phyloP scores from a whole-genome alignment of 768 basidiomycete species.

The Gymnopilus junonius region DNA sequence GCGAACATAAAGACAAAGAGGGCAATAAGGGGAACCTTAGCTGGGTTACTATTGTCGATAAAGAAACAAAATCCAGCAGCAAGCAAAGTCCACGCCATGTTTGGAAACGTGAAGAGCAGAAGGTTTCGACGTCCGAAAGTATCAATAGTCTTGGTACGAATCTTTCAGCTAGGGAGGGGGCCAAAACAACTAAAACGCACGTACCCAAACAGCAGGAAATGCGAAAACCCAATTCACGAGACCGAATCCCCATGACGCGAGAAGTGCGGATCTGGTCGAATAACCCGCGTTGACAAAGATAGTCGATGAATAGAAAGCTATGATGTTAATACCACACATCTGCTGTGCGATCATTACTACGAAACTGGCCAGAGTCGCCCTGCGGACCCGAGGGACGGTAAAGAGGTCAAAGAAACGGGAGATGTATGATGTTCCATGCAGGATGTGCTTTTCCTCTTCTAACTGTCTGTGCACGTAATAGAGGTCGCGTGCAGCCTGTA shows the following conservation, averaged over 20 bases:
- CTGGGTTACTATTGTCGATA: slow-evolving; percentile 37
- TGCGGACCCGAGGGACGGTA: slow-evolving; percentile 63
- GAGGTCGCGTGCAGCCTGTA: slow-evolving; percentile 77
- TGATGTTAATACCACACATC: slow-evolving; percentile 78
- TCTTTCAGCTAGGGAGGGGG: slow-evolving; percentile 35
- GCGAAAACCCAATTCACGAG: slow-evolving; percentile 62
- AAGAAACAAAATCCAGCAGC: slow-evolving; percentile 76
- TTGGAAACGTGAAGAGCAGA: slow-evolving; percentile 78
- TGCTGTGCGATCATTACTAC: slow-evolving; percentile 73
- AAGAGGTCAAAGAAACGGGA: slow-evolving; percentile 65
- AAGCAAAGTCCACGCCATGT: slow-evolving; percentile 77
- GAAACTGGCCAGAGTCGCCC: slow-evolving; percentile 48
- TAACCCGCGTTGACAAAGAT: slow-evolving; percentile 67
- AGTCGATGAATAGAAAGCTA: slow-evolving; percentile 76
- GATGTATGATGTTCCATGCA: slow-evolving; percentile 49
- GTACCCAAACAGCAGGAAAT: slow-evolving; percentile 61
- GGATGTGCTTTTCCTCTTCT: slow-evolving; percentile 60
- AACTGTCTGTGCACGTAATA: slow-evolving; percentile 77
- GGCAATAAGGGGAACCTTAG: slow-evolving; percentile 47
- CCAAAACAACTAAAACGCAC: slow-evolving; percentile 34
- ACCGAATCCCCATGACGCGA: slow-evolving; percentile 68
- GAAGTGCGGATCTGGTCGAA: slow-evolving; percentile 53
- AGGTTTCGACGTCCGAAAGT: slow-evolving; percentile 79
- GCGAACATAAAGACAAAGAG: slow-evolving; percentile 49
- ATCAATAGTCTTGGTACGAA: slow-evolving; percentile 60